phyloP scores from a whole-genome alignment of 2,329 filamentous ascomycete genomes.

The Sarocladium strictum region DNA sequence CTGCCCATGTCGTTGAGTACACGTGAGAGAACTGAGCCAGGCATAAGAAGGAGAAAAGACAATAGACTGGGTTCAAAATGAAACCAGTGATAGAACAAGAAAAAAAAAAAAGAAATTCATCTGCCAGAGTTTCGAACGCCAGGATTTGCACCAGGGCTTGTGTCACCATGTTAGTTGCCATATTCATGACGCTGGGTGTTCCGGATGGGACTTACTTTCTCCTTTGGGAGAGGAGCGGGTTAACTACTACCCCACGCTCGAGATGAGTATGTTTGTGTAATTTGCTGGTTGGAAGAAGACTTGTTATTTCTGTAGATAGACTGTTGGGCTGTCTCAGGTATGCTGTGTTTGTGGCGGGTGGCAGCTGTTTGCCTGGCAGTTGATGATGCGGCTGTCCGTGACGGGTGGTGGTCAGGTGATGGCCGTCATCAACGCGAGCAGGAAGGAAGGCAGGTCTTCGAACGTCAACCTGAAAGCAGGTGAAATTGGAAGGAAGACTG shows the following conservation, averaged over 20 bases:
- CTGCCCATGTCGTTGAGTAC: too few relatives aligned
- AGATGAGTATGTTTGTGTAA: constrained; percentile 10
- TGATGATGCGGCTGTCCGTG: constrained; percentile 6
- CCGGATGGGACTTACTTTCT: constrained; percentile 17
- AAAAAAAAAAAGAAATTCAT: constrained; percentile 8
- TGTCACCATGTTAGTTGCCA: constrained; percentile 6
- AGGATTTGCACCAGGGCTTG: constrained; percentile 19
- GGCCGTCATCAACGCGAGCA: too few relatives aligned
- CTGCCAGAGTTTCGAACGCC: constrained; percentile 18
- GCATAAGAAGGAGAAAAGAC: too few relatives aligned
- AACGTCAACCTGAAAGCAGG: too few relatives aligned
- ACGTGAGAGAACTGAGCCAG: too few relatives aligned
- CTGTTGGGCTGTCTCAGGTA: background rate
- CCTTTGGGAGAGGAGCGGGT: constrained; percentile 20
- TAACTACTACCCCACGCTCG: constrained; percentile 21
- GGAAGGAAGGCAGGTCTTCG: too few relatives aligned
- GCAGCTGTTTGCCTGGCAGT: background rate
- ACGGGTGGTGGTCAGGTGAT: background rate
- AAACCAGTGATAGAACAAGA: background rate
- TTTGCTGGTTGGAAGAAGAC: constrained; percentile 1
- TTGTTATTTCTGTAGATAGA: constrained; percentile 11
- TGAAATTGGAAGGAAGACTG: too few relatives aligned
- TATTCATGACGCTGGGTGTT: background rate
- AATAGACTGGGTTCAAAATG: too few relatives aligned
- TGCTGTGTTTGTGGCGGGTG: background rate